These are phyloP conservation scores for Paraleonurus japonicus DNA, from an alignment of 257 asterid genomes.

Conservation along the genomic window DNA sequence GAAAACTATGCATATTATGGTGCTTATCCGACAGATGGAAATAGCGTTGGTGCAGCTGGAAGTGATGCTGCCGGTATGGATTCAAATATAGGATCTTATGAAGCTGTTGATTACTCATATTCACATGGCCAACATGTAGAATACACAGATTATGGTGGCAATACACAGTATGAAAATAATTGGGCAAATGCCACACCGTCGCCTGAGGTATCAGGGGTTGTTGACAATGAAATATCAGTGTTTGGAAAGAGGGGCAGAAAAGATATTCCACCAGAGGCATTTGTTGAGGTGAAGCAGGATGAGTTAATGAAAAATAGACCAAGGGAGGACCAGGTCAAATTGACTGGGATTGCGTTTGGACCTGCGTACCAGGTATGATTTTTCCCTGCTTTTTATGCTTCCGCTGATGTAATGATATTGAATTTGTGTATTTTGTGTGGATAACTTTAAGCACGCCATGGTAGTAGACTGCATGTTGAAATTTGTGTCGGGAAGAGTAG, in stretches of 20 bases:
- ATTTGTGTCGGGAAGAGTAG: conserved; percentile 3
- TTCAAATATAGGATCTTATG: conserved; percentile 26
- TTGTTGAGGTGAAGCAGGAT: conserved; percentile 91
- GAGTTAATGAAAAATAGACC: conserved; percentile 92
- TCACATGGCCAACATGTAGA: conserved; percentile 36
- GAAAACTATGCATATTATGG: conserved; percentile 36
- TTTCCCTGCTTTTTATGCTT: not conserved
- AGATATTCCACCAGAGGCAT: conserved; percentile 42
- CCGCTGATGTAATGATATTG: not conserved
- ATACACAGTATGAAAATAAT: conserved; percentile 42
- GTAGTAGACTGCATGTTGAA: not conserved
- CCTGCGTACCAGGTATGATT: conserved; percentile 74
- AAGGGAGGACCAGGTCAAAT: conserved; percentile 79
- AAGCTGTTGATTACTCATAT: conserved; percentile 40
- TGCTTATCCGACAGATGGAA: conserved; percentile 20
- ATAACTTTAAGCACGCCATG: not conserved
- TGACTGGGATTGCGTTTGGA: conserved; percentile 93
- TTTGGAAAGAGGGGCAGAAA: conserved; percentile 77
- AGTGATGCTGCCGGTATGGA: conserved; percentile 22
- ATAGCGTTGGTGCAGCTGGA: conserved; percentile 27
- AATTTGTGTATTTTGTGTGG: not conserved
- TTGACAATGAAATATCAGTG: conserved; percentile 42
- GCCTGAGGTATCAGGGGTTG: conserved; percentile 42
- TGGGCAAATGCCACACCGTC: conserved; percentile 38
- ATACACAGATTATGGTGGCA: conserved; percentile 32